Evolutionary conservation across 192 early-diverging fungal species (phyloP).

Genomic region (Entophlyctis luteolus): DNA sequence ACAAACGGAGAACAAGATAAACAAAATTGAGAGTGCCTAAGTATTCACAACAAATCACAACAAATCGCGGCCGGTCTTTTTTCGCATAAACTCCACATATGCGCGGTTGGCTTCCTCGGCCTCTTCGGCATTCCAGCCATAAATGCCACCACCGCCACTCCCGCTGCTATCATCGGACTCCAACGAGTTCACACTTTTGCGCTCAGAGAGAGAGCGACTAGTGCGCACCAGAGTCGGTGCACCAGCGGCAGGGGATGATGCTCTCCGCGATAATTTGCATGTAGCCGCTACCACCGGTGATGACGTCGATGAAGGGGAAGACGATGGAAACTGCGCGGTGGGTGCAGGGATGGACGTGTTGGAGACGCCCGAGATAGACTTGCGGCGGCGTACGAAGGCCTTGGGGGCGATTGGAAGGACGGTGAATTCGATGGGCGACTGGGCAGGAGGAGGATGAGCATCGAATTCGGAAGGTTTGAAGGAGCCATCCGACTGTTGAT

Average conservation of each 20-base stretch:
- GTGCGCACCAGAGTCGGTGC: background rate
- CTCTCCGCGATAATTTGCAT: background rate
- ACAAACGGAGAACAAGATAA: background rate
- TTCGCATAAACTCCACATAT: constrained; percentile 19
- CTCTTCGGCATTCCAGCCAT: constrained; percentile 12
- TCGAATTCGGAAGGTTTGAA: too few species aligned
- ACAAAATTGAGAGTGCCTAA: background rate
- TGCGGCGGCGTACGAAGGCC: constrained; percentile 6
- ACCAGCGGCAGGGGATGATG: background rate
- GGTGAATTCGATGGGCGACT: background rate
- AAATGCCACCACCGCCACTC: background rate
- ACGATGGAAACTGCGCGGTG: too few species aligned
- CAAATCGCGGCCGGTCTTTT: background rate
- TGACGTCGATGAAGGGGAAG: background rate
- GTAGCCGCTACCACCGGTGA: background rate
- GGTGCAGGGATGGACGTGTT: background rate
- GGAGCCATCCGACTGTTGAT: too few species aligned
- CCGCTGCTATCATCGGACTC: background rate
- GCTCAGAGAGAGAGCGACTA: background rate
- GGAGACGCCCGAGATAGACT: background rate
- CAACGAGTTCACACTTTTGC: background rate
- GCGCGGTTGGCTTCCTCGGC: constrained; percentile 6
- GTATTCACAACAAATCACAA: background rate
- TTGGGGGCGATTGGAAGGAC: constrained; percentile 15
- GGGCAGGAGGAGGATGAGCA: too few species aligned